Base-by-base conservation (phyloP, 2,329 filamentous ascomycete species). In the Fusarium multiceps region DNA sequence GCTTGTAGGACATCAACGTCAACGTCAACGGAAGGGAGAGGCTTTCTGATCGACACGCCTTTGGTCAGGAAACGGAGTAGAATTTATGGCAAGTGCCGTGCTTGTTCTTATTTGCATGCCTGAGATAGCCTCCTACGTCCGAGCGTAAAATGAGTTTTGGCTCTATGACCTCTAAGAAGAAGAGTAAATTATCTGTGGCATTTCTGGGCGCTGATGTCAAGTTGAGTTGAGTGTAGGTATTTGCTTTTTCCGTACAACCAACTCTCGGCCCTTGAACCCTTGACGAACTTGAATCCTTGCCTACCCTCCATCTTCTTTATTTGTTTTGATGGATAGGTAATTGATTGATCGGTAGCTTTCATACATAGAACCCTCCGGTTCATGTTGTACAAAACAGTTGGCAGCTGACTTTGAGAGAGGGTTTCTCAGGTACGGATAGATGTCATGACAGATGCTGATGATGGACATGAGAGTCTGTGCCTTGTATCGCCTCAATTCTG, bases 1-100 rank as follows among this genome's bases (percentile, higher is more conserved):
- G 72, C 72, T 68, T 55, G 70, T 72, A 55, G 45, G 56, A 59
- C 61, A 28, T 60, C 28, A 40, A 40, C n/a, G 41, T 45, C 46
- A 43, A 61, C 37, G 32, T 30, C 12, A 30, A 30, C 28, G 32
- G 30, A 60, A 34, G 21, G 18, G 25, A 42, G 18, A 20, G 23
- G 18, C 50, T 28, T 54, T 40, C 12, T 14, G 45, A 32, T 49
- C 49, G 34, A 21, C 49, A 42, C 11, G n/a, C 9, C 16, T 40
- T 27, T 13, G 21, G 48, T 51, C 34, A 20, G 23, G 49, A 53
- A 53, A 41, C 49, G 11, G 49, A 27, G 49, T 41, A 42, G 32
- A 41, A 12, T 43, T 40, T 53, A 59, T 25, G 55, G 14, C 10
- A 41, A 34, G 30, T 59, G 62, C 47, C 47, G 42, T 60, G 54